A percentile compares a stretch with the other conserved stretches of the same genome.
Evolutionary conservation across 331 rosid species (phyloP).

Genomic region (Stylosanthes scabra): DNA sequence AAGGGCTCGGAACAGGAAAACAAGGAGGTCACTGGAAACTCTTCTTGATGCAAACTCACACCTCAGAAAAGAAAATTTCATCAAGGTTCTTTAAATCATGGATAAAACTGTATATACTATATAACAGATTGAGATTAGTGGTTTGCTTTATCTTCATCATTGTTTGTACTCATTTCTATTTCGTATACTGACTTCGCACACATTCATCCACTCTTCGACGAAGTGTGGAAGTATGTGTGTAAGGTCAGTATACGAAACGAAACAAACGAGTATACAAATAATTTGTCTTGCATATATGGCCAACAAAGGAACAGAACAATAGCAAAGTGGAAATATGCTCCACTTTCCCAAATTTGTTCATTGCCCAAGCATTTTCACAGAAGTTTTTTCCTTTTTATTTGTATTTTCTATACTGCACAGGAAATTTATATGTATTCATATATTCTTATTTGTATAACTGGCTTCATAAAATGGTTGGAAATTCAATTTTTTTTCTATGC

Average conservation of each 20-base stretch:
- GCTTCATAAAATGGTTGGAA: slow-evolving; percentile 29
- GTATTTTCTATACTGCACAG: slow-evolving; percentile 35
- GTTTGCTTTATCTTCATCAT: slow-evolving; percentile 39
- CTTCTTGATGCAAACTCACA: slow-evolving; percentile 65
- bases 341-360: slow-evolving; percentile 36
- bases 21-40: slow-evolving; percentile 73
- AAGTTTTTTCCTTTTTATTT: slow-evolving; percentile 33
- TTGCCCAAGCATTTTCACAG: slow-evolving; percentile 34
- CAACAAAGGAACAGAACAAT: slow-evolving; percentile 39
- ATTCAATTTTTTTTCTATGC: slow-evolving; percentile 35
- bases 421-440: slow-evolving; percentile 40
- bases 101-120: slow-evolving; percentile 46
- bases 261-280: no score
- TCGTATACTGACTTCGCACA: no score
- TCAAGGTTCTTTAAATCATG: slow-evolving; percentile 50
- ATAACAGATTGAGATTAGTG: slow-evolving; percentile 34
- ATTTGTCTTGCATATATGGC: slow-evolving; percentile 10
- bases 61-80: slow-evolving; percentile 42
- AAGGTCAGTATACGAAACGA: no score
- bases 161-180: not conserved
- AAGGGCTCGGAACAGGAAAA: slow-evolving; percentile 61
- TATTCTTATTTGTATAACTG: slow-evolving; percentile 40
- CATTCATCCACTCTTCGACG: no score
- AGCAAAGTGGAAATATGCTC: slow-evolving; percentile 47
- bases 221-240: no score